Evolutionary conservation across 306 rosid species (phyloP), one percentile per base, ranked within the genome.

Genomic region (Lathyrus aphaca): DNA sequence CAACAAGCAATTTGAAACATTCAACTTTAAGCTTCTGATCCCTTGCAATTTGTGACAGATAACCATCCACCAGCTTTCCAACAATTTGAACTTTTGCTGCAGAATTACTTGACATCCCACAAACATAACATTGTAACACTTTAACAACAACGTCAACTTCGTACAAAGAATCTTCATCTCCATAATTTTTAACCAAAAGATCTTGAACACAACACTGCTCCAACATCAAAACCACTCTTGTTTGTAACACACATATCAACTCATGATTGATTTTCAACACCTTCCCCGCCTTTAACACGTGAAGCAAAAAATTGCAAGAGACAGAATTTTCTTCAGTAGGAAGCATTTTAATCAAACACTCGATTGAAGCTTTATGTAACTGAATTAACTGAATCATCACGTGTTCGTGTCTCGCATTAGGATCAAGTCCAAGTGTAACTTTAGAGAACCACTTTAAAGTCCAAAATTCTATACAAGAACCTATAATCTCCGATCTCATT

Each of bases 401-500:
- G 49, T 76, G 65, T 70, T 74, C 70, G 8, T 67, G 68, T 9
- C 54, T 63, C 58, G 50, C 54, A 25, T 55, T 75, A 37, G 23
- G n/a, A 35, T 81, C 83, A 2, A 68, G 68, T 73, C 80, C 91
- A 51, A 68, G 69, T 15, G 69, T 59, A 63, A 82, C 45, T 55
- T 74, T 71, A 6, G 90, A 79, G 38, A 86, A 77, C 93, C 93
- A 88, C 57, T 79, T 85, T 12, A 74, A 74, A 1, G 88, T 67
- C 96, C 94, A 93, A 48, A 70, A 75, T 27, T 82, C 89, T 42
- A 87, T 78, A 59, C 94, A 88, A 57, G 96, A 86, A 62, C 97
- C 94, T 10, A 90, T 51, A 30, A 86, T 23, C 6, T 76, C 80
- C 0, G 87, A 66, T 73, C 72, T 83, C 74, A 82, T 79, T 68